These are phyloP conservation scores for Cordyceps pruinosa DNA, from an alignment of 2,329 filamentous ascomycete genomes.

Conservation along the genomic window DNA sequence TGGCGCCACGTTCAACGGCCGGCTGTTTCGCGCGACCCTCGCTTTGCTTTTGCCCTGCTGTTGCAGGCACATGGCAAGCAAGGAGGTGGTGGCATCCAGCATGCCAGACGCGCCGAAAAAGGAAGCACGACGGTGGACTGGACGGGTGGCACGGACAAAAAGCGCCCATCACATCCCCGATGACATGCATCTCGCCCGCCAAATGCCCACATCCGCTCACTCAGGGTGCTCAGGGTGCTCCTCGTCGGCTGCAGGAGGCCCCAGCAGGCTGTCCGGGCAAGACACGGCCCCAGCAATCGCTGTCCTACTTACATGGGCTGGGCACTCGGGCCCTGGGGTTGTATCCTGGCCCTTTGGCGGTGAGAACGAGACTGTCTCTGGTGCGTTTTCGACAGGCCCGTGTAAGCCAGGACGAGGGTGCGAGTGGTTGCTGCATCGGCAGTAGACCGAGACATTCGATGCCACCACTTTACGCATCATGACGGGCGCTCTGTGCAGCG, in stretches of 20 bases:
- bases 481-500: no score
- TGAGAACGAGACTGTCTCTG: not conserved
- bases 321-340: not conserved
- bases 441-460: not conserved
- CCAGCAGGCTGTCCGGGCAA: not conserved
- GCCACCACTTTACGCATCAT: not conserved
- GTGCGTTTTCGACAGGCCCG: not conserved
- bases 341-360: not conserved
- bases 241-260: not conserved
- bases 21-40: not conserved
- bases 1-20: constrained; percentile 1
- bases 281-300: not conserved
- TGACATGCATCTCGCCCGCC: not conserved
- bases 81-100: not conserved
- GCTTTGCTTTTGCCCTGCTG: not conserved
- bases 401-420: not conserved
- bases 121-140: not conserved
- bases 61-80: not conserved
- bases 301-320: not conserved
- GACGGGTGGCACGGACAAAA: not conserved
- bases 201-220: not conserved
- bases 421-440: not conserved
- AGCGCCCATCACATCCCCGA: not conserved
- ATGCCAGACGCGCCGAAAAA: not conserved
- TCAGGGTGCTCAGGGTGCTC: not conserved